Percentiles rank a stretch among this genome's conserved stretches.
Conservation (phyloP, 805 yeast species). For the Naumovozyma baii region DNA sequence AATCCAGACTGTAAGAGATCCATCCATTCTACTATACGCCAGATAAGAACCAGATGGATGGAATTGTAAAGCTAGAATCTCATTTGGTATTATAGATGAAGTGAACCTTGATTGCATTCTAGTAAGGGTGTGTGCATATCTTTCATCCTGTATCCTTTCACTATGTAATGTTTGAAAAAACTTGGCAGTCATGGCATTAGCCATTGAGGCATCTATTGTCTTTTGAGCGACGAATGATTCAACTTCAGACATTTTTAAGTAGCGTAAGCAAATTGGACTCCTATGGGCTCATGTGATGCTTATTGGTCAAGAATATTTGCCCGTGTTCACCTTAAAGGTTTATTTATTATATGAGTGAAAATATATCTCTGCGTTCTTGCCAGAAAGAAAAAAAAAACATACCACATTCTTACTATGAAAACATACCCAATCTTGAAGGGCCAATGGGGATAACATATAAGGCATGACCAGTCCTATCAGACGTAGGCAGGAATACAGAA, state of each 20-base stretch:
- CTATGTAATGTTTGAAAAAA: neutral
- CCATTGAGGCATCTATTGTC: slow-evolving; percentile 3
- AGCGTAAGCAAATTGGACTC: too few species aligned
- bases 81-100: slow-evolving; percentile 11
- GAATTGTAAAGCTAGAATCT: slow-evolving; percentile 18
- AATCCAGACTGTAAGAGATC: slow-evolving; percentile 23
- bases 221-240: slow-evolving; percentile 1
- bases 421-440: too few species aligned
- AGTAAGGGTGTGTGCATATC: slow-evolving; percentile 12
- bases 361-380: too few species aligned
- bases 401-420: too few species aligned
- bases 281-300: too few species aligned
- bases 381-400: too few species aligned
- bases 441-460: too few species aligned
- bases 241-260: neutral
- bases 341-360: too few species aligned
- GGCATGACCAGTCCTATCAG: neutral
- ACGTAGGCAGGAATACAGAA: neutral
- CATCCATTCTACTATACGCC: slow-evolving; percentile 26
- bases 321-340: too few species aligned
- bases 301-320: too few species aligned
- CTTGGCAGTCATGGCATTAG: slow-evolving; percentile 3
- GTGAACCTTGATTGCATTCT: slow-evolving; percentile 18
- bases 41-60: slow-evolving; percentile 20
- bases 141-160: slow-evolving; percentile 17